Percentiles rank a stretch among this genome's conserved stretches.
Conservation (phyloP, 306 rosid genomes). For the Lagenaria siceraria region DNA sequence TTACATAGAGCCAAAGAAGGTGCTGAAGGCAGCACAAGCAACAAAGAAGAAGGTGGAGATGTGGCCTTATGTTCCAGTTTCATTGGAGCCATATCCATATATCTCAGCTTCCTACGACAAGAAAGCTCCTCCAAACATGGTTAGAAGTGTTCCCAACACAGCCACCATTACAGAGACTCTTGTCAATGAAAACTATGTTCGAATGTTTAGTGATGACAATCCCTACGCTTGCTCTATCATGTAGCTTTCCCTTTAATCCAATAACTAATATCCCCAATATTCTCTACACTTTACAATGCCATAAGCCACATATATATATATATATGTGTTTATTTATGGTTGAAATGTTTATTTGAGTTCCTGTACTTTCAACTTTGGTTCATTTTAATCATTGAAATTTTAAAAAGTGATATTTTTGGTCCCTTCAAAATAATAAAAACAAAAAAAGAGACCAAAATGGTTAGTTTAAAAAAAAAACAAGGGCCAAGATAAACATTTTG, state of each 20-base stretch:
- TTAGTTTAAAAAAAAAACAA: too few relatives aligned
- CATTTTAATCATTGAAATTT: too few relatives aligned
- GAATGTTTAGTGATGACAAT: conserved; percentile 76
- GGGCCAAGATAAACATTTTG: too few relatives aligned
- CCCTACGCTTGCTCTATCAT: conserved; percentile 77
- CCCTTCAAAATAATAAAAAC: too few relatives aligned
- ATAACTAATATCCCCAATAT: neutral
- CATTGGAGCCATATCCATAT: conserved; percentile 67
- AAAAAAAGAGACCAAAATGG: too few relatives aligned
- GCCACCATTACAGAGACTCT: conserved; percentile 38
- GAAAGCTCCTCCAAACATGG: conserved; percentile 98
- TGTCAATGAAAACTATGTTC: conserved; percentile 39
- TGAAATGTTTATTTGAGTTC: too few relatives aligned
- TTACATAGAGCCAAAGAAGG: conserved; percentile 76
- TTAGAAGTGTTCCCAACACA: conserved; percentile 47
- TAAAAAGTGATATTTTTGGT: too few relatives aligned
- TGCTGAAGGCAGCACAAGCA: conserved; percentile 78
- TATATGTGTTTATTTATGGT: too few relatives aligned
- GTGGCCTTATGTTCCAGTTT: conserved; percentile 91
- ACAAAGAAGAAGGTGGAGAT: conserved; percentile 89
- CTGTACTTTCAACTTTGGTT: too few relatives aligned
- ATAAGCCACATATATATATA: too few relatives aligned
- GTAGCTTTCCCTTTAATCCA: conserved; percentile 16
- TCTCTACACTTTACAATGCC: too few relatives aligned
- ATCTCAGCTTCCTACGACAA: conserved; percentile 74